Conservation (phyloP, 495 filamentous ascomycete species). For the Podospora bellae-mahoneyi region DNA sequence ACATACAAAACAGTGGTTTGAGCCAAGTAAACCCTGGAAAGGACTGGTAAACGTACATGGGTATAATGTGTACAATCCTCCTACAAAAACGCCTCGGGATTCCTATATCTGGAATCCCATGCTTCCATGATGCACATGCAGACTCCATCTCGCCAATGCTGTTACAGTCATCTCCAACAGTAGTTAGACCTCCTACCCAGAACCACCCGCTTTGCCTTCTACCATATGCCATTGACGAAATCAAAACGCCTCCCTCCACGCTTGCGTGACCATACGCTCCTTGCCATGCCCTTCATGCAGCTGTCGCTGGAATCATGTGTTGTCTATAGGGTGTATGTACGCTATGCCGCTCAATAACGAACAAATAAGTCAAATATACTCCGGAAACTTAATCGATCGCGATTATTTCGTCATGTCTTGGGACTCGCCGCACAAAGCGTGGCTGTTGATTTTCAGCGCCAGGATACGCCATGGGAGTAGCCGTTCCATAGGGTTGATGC, state of each 20-base stretch:
- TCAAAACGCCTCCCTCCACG: background rate
- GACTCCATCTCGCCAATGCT: background rate
- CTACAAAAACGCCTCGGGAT: background rate
- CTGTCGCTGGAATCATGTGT: background rate
- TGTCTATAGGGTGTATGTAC: background rate
- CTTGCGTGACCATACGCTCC: background rate
- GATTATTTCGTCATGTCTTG: conserved; percentile 13
- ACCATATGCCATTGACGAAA: background rate
- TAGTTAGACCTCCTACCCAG: background rate
- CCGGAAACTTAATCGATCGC: conserved; percentile 12
- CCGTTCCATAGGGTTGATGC: background rate
- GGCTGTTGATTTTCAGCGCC: conserved; percentile 5
- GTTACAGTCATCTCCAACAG: background rate
- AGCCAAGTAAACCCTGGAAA: background rate
- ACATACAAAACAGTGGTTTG: background rate
- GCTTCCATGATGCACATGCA: background rate
- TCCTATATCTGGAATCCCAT: background rate
- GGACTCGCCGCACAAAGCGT: background rate
- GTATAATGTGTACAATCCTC: background rate
- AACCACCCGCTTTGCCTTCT: background rate
- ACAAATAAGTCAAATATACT: background rate
- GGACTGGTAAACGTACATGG: background rate
- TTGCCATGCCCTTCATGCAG: background rate
- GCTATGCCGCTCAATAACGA: background rate
- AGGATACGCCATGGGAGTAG: conserved; percentile 7